Percentiles rank a stretch among this genome's conserved stretches.
phyloP scores from a whole-genome alignment of 805 yeast species.

The Dipodascopsis tothii region DNA sequence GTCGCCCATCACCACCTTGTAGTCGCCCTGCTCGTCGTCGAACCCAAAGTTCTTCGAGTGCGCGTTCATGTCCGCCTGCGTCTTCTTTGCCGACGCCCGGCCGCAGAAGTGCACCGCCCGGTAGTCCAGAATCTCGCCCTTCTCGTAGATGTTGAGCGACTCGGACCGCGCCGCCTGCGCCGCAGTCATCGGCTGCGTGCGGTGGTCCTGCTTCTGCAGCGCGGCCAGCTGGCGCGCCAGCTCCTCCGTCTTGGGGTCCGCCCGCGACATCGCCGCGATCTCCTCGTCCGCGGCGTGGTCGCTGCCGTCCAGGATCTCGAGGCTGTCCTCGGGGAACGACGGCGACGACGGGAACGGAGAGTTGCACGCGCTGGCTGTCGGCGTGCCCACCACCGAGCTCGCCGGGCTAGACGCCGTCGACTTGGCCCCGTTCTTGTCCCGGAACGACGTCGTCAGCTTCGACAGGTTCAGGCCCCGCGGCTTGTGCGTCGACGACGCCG shows the following conservation, averaged over 20 bases:
- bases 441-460: not conserved
- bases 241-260: slow-evolving; percentile 3
- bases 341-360: not conserved
- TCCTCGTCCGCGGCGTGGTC: slow-evolving; percentile 17
- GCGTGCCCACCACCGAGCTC: slow-evolving; percentile 2
- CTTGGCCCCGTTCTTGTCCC: not conserved
- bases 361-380: slow-evolving; percentile 7
- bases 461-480: too few relatives aligned
- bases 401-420: not conserved
- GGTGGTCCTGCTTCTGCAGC: not conserved
- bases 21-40: slow-evolving; percentile 63
- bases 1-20: slow-evolving; percentile 49
- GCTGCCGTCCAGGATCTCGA: slow-evolving; percentile 6
- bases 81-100: slow-evolving; percentile 20
- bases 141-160: slow-evolving; percentile 46
- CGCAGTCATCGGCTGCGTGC: slow-evolving; percentile 5
- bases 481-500: not conserved
- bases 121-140: slow-evolving; percentile 50
- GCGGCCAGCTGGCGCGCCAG: slow-evolving; percentile 10
- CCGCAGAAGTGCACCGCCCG: slow-evolving; percentile 49
- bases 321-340: slow-evolving; percentile 4
- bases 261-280: slow-evolving; percentile 8
- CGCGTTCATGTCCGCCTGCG: slow-evolving; percentile 23
- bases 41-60: slow-evolving; percentile 50
- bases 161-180: slow-evolving; percentile 6